phyloP scores from a whole-genome alignment of 129 eudicot genomes.

The Centaurea solstitialis region DNA sequence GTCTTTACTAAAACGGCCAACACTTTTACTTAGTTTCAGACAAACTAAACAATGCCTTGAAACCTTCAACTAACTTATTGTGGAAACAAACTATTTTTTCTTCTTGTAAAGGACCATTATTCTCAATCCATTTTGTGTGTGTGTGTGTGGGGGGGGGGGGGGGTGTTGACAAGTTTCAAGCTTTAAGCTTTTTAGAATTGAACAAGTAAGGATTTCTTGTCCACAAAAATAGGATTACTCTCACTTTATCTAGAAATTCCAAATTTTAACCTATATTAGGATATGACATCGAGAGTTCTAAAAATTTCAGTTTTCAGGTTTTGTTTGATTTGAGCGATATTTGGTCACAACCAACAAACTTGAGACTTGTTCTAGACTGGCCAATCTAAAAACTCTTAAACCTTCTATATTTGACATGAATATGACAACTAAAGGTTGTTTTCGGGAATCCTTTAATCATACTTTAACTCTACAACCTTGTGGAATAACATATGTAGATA shows the following conservation, averaged over 20 bases:
- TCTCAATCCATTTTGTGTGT: too few species aligned
- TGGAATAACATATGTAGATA: background rate
- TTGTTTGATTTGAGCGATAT: background rate
- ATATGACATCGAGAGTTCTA: background rate
- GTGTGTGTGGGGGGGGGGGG: background rate
- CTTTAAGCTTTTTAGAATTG: background rate
- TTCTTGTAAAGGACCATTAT: constrained; percentile 3
- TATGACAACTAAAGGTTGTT: background rate
- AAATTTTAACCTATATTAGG: constrained; percentile 13
- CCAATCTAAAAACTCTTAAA: background rate
- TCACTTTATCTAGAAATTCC: background rate
- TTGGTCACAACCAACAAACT: background rate
- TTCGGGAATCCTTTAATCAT: background rate
- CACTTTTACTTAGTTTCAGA: background rate
- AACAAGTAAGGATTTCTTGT: background rate
- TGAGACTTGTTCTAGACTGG: background rate
- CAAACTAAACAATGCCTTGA: background rate
- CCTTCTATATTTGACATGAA: background rate
- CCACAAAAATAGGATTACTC: background rate
- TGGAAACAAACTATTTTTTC: background rate
- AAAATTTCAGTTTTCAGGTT: background rate
- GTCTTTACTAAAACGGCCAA: constrained; percentile 5
- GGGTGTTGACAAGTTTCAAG: background rate
- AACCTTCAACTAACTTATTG: constrained; percentile 2
- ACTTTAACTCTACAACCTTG: background rate